phyloP scores from a whole-genome alignment of 2,329 filamentous ascomycete species.

The Cladophialophora carrionii region DNA sequence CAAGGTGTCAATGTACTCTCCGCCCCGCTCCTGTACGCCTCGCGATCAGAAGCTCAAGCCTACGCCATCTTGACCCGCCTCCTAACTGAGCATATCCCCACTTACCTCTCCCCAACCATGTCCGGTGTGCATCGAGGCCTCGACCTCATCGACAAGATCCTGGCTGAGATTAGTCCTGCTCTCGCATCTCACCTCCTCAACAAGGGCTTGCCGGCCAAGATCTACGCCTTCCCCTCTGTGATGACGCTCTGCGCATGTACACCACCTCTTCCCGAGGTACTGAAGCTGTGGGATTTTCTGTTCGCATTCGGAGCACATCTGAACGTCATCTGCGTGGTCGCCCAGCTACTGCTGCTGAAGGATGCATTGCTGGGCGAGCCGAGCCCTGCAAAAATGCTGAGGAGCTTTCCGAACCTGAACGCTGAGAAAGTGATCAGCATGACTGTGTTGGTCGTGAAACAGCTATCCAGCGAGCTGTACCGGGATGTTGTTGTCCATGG shows the following conservation, averaged over 20 bases:
- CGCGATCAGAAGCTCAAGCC: slow-evolving; percentile 90
- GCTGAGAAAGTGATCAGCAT: slow-evolving; percentile 82
- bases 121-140: slow-evolving; percentile 93
- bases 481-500: slow-evolving; percentile 87
- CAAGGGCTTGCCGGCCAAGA: slow-evolving; percentile 86
- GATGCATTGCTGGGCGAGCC: slow-evolving; percentile 80
- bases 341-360: slow-evolving; percentile 86
- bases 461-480: slow-evolving; percentile 89
- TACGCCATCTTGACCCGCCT: slow-evolving; percentile 89
- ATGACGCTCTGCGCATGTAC: slow-evolving; percentile 95
- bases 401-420: slow-evolving; percentile 81
- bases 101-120: slow-evolving; percentile 94
- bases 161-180: slow-evolving; percentile 88
- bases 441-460: slow-evolving; percentile 82
- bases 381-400: slow-evolving; percentile 89
- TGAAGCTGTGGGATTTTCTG: slow-evolving; percentile 94
- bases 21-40: slow-evolving; percentile 92
- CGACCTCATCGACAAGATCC: slow-evolving; percentile 85
- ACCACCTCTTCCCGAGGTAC: slow-evolving; percentile 87
- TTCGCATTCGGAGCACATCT: slow-evolving; percentile 94
- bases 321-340: slow-evolving; percentile 95
- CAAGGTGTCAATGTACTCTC: slow-evolving; percentile 99
- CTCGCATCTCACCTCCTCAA: slow-evolving; percentile 80
- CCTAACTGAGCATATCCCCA: slow-evolving; percentile 84
- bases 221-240: slow-evolving; percentile 95